Base-by-base conservation (phyloP, 176 grass and related monocot species). In the Aegilops umbellulata region DNA sequence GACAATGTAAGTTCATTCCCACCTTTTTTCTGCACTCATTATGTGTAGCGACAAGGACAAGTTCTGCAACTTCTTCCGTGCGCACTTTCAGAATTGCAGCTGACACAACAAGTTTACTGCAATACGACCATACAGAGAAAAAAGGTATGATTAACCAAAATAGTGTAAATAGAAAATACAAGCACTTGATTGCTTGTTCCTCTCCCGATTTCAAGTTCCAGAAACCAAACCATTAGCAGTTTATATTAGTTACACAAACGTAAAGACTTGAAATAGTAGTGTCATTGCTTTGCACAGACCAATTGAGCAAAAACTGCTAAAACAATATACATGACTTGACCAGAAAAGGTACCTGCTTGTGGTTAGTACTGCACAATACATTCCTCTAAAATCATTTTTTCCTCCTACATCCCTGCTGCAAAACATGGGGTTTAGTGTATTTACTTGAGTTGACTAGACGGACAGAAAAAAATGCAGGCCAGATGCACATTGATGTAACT, bases 331-430 rank as follows among this genome's bases (percentile, higher is more conserved):
- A 62, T 4, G 16, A 36, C 14, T 63, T 70, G 57, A 76, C 11
- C 17, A 64, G 69, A 87, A 80, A 57, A 44, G 42, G 38, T 51
- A 90, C 82, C 83, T 94, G 90, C 87, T 87, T 65, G 78, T 66
- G 27, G 81, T 97, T 89, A 94, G 81, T 31, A 81, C 60, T 83
- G 86, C 85, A 82, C 89, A 92, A 87, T 76, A 86, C 80, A 92
- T 82, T 92, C 92, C 90, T 49, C 83, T 90, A 71, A 92, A 97
- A 89, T 90, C 87, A 47, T 81, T 87, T 72, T 87, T 90, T 80
- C 65, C 80, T 1, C 8, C 63, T 25, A 35, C 41, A 84, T 85
- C 42, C 77, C 87, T 82, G 58, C 94, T 97, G 94, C 66, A 90
- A 85, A 81, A 63, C 78, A 46, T 36, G 31, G 60, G 85, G 47